Percentiles rank a stretch among this genome's conserved stretches.
phyloP scores from a whole-genome alignment of 2,329 filamentous ascomycete species.

The Aureobasidium namibiae region DNA sequence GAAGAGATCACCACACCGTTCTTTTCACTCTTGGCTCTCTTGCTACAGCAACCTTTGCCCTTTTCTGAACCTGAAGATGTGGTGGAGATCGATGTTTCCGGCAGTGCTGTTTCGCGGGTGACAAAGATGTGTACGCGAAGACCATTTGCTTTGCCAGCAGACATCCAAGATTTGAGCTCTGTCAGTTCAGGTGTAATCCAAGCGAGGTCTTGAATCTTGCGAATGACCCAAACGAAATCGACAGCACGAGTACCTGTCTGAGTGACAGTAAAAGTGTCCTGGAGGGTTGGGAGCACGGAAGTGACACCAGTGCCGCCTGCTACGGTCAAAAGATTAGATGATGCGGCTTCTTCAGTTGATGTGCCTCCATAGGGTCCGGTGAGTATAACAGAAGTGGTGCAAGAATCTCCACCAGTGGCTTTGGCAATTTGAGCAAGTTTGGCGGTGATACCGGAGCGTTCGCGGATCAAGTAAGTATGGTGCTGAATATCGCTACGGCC shows the following conservation, averaged over 20 bases:
- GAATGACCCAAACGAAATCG: conserved; percentile 14
- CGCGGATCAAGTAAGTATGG: conserved; percentile 31
- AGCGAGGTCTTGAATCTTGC: conserved; percentile 10
- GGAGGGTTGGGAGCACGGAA: conserved; percentile 58
- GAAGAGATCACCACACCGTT: neutral
- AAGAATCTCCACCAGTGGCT: conserved; percentile 36
- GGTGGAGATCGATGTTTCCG: neutral
- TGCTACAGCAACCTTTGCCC: conserved; percentile 8
- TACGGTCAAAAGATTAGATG: conserved; percentile 9
- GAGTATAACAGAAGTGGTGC: conserved; percentile 51
- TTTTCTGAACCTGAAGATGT: neutral
- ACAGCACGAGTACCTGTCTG: neutral
- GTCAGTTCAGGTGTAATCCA: conserved; percentile 13
- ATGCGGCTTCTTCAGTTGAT: neutral
- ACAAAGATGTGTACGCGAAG: conserved; percentile 14
- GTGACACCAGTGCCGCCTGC: conserved; percentile 53
- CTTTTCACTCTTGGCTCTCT: neutral
- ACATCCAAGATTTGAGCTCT: conserved; percentile 4
- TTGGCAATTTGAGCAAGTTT: conserved; percentile 42
- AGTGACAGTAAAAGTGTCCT: conserved; percentile 40
- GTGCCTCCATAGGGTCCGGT: conserved; percentile 54
- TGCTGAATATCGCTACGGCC: conserved; percentile 18
- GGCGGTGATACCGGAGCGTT: conserved; percentile 47
- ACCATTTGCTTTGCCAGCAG: neutral
- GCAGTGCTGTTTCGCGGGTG: conserved; percentile 9